Percentiles rank a stretch among this genome's conserved stretches.
Conservation (phyloP, 371 early-diverging fungal species). For the Apophysomyces sp. region DNA sequence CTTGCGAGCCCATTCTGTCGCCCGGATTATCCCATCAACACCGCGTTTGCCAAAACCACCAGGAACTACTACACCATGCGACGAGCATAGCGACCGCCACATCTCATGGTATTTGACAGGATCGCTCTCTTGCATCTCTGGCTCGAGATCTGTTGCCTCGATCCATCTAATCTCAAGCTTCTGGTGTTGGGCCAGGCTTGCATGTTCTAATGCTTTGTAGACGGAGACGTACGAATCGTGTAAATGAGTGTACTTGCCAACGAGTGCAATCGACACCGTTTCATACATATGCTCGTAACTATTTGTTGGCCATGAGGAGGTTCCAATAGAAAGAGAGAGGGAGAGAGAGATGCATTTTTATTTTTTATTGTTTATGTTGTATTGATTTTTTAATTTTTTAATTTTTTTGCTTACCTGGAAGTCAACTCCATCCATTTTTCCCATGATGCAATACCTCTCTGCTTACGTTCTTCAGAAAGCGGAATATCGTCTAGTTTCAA, state of each 20-base stretch:
- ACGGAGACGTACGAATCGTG: slow-evolving; percentile 98
- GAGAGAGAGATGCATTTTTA: neutral
- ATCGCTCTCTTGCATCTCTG: slow-evolving; percentile 62
- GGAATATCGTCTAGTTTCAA: slow-evolving; percentile 69
- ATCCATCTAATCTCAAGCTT: slow-evolving; percentile 92
- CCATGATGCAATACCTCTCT: slow-evolving; percentile 67
- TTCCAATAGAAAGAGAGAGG: neutral
- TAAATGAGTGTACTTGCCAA: slow-evolving; percentile 96
- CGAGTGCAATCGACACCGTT: slow-evolving; percentile 91
- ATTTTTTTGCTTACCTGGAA: slow-evolving; percentile 28
- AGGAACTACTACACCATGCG: slow-evolving; percentile 97
- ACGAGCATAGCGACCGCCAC: slow-evolving; percentile 87
- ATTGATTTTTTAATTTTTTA: too few species aligned
- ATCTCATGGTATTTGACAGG: slow-evolving; percentile 94
- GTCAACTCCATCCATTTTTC: slow-evolving; percentile 86
- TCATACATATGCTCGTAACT: slow-evolving; percentile 85
- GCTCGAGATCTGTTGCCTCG: slow-evolving; percentile 91
- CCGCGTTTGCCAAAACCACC: slow-evolving; percentile 99
- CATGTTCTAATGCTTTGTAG: slow-evolving; percentile 95
- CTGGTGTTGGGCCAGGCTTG: slow-evolving; percentile 79
- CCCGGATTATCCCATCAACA: slow-evolving; percentile 95
- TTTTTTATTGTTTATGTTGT: neutral
- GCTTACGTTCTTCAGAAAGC: slow-evolving; percentile 50
- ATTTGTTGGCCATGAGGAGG: neutral
- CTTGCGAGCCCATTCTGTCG: slow-evolving; percentile 97